Evolutionary conservation across 345 rosid species (phyloP).

Genomic region (Murraya koenigii): DNA sequence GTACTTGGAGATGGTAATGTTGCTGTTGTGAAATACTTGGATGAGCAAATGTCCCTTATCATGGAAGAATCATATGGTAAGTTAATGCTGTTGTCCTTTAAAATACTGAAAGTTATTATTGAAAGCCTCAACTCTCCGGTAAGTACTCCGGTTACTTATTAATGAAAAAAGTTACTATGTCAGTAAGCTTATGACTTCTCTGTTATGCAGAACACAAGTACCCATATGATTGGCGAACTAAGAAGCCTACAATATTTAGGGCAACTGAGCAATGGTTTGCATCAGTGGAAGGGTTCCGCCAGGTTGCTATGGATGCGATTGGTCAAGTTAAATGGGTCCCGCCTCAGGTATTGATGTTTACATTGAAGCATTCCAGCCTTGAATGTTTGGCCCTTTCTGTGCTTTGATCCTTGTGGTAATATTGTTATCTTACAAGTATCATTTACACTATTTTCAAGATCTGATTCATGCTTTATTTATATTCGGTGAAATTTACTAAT

Average conservation of each 20-base stretch:
- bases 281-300: constrained; percentile 88
- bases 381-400: neutral
- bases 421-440: neutral
- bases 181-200: constrained; percentile 14
- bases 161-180: neutral
- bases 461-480: neutral
- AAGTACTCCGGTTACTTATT: constrained; percentile 7
- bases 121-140: neutral
- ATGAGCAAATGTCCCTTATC: constrained; percentile 57
- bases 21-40: constrained; percentile 78
- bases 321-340: constrained; percentile 84
- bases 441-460: neutral
- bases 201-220: constrained; percentile 73
- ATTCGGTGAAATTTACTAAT: neutral
- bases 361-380: neutral
- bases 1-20: constrained; percentile 91
- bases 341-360: constrained; percentile 60
- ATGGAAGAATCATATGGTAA: constrained; percentile 92
- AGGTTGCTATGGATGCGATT: constrained; percentile 82
- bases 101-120: neutral
- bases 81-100: constrained; percentile 19
- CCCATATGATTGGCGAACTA: constrained; percentile 98
- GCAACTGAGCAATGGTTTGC: constrained; percentile 99
- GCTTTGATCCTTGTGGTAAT: constrained; percentile 2
- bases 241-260: constrained; percentile 92